phyloP scores from a whole-genome alignment of 768 basidiomycete genomes.

The Leccinum uliginosum region DNA sequence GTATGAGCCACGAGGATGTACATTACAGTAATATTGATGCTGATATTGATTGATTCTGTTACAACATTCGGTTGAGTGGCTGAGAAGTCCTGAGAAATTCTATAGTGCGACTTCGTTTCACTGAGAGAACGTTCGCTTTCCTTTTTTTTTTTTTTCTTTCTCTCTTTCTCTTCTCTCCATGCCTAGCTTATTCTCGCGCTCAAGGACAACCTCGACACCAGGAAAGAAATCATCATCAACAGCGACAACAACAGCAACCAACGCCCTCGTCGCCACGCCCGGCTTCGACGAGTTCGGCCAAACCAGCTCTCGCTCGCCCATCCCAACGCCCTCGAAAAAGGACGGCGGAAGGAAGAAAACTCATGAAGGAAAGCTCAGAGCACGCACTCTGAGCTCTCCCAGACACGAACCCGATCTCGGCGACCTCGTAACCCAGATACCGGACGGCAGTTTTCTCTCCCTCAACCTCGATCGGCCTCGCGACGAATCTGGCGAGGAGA shows the following conservation, averaged over 20 bases:
- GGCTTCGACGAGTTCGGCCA: slow-evolving; percentile 65
- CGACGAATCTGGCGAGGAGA: slow-evolving; percentile 36
- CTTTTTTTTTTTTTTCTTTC: not conserved
- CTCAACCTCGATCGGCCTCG: slow-evolving; percentile 48
- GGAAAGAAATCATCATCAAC: slow-evolving; percentile 33
- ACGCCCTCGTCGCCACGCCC: slow-evolving; percentile 8
- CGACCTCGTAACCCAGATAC: slow-evolving; percentile 36
- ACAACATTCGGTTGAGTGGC: no score
- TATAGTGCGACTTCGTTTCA: slow-evolving; percentile 11
- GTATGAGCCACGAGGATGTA: not conserved
- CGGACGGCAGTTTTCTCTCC: slow-evolving; percentile 51
- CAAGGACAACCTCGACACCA: slow-evolving; percentile 58
- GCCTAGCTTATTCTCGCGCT: slow-evolving; percentile 72
- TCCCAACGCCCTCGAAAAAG: slow-evolving; percentile 37
- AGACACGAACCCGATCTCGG: slow-evolving; percentile 31
- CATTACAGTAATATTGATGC: no score
- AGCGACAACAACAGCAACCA: slow-evolving; percentile 1
- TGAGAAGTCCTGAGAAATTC: slow-evolving; percentile 31
- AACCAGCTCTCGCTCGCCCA: slow-evolving; percentile 31
- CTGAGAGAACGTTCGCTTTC: slow-evolving; percentile 5
- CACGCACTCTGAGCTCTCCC: slow-evolving; percentile 40
- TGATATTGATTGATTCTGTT: not conserved
- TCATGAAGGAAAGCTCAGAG: slow-evolving; percentile 31
- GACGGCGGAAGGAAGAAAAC: slow-evolving; percentile 47
- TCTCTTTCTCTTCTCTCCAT: slow-evolving; percentile 36